A percentile compares a stretch with the other conserved stretches of the same genome.
Conservation (phyloP, 2,329 filamentous ascomycete genomes). For the Xylaria polymorpha region DNA sequence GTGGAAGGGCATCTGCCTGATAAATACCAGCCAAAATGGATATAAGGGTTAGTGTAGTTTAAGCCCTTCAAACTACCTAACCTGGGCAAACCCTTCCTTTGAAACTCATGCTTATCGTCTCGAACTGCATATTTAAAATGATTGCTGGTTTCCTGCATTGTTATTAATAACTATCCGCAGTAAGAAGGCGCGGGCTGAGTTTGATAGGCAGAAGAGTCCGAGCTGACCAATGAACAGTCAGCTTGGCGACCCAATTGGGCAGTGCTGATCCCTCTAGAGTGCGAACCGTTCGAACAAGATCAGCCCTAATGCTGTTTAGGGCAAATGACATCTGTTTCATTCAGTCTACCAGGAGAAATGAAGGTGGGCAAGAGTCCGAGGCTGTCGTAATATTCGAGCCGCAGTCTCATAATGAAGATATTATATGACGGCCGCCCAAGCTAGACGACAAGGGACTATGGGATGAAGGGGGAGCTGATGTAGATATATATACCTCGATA, state of each 20-base stretch:
- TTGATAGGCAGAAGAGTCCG: slow-evolving; percentile 16
- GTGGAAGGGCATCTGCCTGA: too few relatives aligned
- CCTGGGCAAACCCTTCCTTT: too few relatives aligned
- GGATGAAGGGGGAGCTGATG: neutral
- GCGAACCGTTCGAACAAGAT: neutral
- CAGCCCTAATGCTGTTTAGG: neutral
- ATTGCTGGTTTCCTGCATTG: neutral
- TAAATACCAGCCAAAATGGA: too few relatives aligned
- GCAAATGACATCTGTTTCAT: neutral
- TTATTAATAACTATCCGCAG: slow-evolving; percentile 23
- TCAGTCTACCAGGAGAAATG: neutral
- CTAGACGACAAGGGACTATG: neutral
- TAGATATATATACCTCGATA: slow-evolving; percentile 14
- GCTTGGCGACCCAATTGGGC: slow-evolving; percentile 15
- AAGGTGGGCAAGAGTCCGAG: slow-evolving; percentile 25
- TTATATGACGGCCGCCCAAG: neutral
- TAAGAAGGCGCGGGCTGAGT: slow-evolving; percentile 9
- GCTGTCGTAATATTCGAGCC: neutral
- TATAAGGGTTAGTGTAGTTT: too few relatives aligned
- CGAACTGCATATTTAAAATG: too few relatives aligned
- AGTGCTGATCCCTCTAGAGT: neutral
- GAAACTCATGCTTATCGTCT: neutral
- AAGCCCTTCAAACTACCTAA: too few relatives aligned
- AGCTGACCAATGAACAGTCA: slow-evolving; percentile 23
- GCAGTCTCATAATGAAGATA: slow-evolving; percentile 4